Evolutionary conservation across 768 basidiomycete species (phyloP).

Genomic region (Polyporus arcularius): DNA sequence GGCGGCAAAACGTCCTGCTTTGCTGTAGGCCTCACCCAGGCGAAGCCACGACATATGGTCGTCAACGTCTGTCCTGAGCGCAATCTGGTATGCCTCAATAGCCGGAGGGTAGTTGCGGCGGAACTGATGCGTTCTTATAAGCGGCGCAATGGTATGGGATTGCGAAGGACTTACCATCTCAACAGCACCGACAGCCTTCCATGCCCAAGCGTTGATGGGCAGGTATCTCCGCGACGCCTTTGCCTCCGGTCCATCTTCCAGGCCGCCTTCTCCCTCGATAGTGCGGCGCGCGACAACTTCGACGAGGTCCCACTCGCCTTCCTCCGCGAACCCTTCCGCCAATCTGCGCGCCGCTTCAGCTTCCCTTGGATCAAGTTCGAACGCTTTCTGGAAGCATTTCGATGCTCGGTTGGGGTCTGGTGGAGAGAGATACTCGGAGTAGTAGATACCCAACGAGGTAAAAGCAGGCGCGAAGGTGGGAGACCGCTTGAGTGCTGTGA

Average conservation of each 20-base stretch:
- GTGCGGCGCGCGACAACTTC: slow-evolving; percentile 91
- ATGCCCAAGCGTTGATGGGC: slow-evolving; percentile 92
- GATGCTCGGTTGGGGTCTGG: slow-evolving; percentile 84
- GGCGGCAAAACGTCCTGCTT: slow-evolving; percentile 85
- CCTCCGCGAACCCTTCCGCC: slow-evolving; percentile 88
- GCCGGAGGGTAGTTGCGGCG: slow-evolving; percentile 70
- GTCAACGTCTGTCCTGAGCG: slow-evolving; percentile 73
- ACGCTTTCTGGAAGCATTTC: slow-evolving; percentile 97
- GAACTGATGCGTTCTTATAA: slow-evolving; percentile 43
- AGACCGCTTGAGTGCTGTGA: slow-evolving; percentile 73
- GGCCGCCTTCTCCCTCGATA: slow-evolving; percentile 91
- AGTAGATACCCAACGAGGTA: slow-evolving; percentile 91
- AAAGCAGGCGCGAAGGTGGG: slow-evolving; percentile 86
- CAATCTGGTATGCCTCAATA: slow-evolving; percentile 84
- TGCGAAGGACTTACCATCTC: slow-evolving; percentile 66
- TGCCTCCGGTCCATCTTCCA: slow-evolving; percentile 43
- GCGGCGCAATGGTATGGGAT: slow-evolving; percentile 9
- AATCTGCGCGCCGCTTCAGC: slow-evolving; percentile 80
- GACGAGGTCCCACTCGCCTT: slow-evolving; percentile 94
- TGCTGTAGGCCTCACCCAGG: slow-evolving; percentile 89
- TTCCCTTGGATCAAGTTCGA: slow-evolving; percentile 92
- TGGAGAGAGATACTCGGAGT: slow-evolving; percentile 66
- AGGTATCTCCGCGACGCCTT: slow-evolving; percentile 50
- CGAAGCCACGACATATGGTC: slow-evolving; percentile 88
- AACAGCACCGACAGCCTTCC: slow-evolving; percentile 93